Evolutionary conservation across 2,329 filamentous ascomycete genomes (phyloP), one percentile per base, ranked within the genome.

Genomic region (Penicillium sp.): DNA sequence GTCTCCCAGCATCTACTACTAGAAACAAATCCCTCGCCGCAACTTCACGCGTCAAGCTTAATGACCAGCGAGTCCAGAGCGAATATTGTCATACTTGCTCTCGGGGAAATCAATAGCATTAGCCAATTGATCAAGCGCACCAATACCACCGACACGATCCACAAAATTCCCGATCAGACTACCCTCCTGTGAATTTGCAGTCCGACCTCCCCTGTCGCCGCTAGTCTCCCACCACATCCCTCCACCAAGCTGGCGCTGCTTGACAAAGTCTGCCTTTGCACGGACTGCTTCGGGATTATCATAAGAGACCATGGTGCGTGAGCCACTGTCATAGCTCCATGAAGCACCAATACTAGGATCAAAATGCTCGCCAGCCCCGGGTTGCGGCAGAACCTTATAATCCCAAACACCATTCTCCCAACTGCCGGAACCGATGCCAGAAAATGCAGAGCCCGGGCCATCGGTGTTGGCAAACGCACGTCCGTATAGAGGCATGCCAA

Each of bases 401-500:
- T 95, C 89, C 70, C 84, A 85, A 2, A 94, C 80, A 1, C 88
- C 87, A 10, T 75, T 72, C 68, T 95, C 89, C 85, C 85, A 95
- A 38, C 77, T 85, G 11, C 65, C 65, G 41, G 82, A 72, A 2
- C 88, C 90, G 4, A 85, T 73, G 3, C 89, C 89, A 22, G 67
- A 75, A 67, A 76, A 96, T 0, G 80, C 71, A 9, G 70, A 62
- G 0, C 89, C 89, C 0, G 80, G 76, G 0, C 90, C 89, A 26
- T 84, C 75, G 0, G 89, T 95, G 51, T 80, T 79, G 54, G 80
- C 73, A 59, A 95, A 96, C 0, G 86, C 80, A 27, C 88, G 84
- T 3, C 90, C 90, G 61, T 95, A 95, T n/a, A 96, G 69, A 5
- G 90, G 89, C 85, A 95, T 92, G 3, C 90, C 89, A n/a, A 95